Evolutionary conservation across 2,329 filamentous ascomycete species (phyloP).

Genomic region (Stemphylium beticola): DNA sequence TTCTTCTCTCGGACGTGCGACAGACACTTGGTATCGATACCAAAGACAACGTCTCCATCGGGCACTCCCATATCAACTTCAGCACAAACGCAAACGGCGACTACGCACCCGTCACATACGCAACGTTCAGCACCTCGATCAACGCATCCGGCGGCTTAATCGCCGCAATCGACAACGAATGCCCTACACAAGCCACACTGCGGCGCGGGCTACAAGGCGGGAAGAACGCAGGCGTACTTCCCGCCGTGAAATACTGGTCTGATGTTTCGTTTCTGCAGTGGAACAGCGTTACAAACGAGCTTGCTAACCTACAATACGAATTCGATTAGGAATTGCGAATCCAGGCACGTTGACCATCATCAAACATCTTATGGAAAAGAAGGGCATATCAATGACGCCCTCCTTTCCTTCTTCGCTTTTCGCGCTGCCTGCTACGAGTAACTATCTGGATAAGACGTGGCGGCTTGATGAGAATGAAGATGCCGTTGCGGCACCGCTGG

Average conservation of each 20-base stretch:
- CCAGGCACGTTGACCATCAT: background rate
- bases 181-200: background rate
- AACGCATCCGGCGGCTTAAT: background rate
- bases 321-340: background rate
- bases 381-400: background rate
- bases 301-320: background rate
- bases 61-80: background rate
- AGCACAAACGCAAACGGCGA: background rate
- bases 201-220: background rate
- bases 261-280: background rate
- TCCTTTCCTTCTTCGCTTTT: too few relatives aligned
- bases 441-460: background rate
- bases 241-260: background rate
- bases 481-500: background rate
- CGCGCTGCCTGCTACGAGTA: too few relatives aligned
- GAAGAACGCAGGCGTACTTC: background rate
- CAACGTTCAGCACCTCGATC: background rate
- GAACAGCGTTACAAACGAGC: background rate
- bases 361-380: background rate
- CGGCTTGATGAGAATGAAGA: background rate
- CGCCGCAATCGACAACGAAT: background rate
- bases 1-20: background rate
- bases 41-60: background rate
- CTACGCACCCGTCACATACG: background rate
- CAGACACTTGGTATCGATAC: background rate